Percentiles rank a stretch among this genome's conserved stretches.
Evolutionary conservation across 441 rosid species (phyloP).

Genomic region (Pelargonium citronellum): DNA sequence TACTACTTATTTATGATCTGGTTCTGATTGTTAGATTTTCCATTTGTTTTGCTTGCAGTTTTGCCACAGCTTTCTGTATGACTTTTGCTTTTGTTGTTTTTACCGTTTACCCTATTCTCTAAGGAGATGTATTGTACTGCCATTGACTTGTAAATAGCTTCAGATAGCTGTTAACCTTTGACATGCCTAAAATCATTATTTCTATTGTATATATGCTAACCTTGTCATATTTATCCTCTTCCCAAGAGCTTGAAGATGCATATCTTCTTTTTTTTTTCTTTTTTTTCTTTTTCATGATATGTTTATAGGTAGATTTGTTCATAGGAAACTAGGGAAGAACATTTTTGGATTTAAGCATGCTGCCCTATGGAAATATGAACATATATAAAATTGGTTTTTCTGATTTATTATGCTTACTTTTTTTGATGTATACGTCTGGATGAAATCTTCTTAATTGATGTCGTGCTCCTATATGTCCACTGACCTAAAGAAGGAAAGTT

Average conservation of each 20-base stretch:
- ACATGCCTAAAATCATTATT: not conserved
- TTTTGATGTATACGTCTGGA: not conserved
- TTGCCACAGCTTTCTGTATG: not conserved
- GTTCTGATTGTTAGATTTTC: not conserved
- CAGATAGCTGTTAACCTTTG: not conserved
- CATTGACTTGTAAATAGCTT: not conserved
- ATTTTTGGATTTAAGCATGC: not conserved
- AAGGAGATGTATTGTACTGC: not conserved
- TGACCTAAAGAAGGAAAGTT: not conserved
- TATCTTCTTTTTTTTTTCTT: not conserved
- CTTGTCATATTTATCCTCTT: not conserved
- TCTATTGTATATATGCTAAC: not conserved
- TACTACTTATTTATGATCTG: not conserved
- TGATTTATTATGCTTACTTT: not conserved
- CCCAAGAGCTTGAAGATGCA: not conserved
- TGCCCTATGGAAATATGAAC: not conserved
- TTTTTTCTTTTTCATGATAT: not conserved
- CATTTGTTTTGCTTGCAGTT: slow-evolving; percentile 1
- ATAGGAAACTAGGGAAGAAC: not conserved
- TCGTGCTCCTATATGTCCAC: not conserved
- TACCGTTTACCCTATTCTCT: not conserved
- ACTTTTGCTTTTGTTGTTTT: not conserved
- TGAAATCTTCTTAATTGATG: not conserved
- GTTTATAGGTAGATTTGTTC: not conserved
- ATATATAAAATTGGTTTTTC: not conserved